Conservation (phyloP, 106 monocot species). For the Dendrobium officinale region DNA sequence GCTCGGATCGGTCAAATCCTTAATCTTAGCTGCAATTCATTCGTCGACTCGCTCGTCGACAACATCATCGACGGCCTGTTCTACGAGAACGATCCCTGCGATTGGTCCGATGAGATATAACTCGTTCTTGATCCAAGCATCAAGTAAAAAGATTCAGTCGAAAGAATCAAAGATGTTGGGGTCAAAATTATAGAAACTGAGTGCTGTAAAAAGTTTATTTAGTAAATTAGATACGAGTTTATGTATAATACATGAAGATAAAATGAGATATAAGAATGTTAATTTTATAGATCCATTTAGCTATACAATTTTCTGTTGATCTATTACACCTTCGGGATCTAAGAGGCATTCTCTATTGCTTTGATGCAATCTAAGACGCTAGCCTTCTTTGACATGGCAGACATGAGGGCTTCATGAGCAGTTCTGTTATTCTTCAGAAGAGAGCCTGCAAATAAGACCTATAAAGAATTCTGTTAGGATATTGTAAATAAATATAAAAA, state of each 20-base stretch:
- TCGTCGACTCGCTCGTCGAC: conserved; percentile 90
- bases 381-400: conserved; percentile 76
- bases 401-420: conserved; percentile 68
- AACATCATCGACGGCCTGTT: conserved; percentile 83
- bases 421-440: conserved; percentile 73
- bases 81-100: conserved; percentile 50
- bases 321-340: neutral
- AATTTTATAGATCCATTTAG: neutral
- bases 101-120: conserved; percentile 52
- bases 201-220: neutral
- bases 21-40: conserved; percentile 62
- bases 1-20: conserved; percentile 57
- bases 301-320: neutral
- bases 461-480: conserved; percentile 3
- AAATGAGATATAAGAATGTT: neutral
- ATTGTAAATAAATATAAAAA: neutral
- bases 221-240: neutral
- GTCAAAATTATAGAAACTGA: neutral
- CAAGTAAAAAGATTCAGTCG: neutral
- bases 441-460: conserved; percentile 83
- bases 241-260: neutral
- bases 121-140: neutral
- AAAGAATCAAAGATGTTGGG: neutral
- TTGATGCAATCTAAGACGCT: conserved; percentile 75
- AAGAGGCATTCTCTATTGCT: conserved; percentile 64